These are phyloP conservation scores for Tylopilus felleus DNA, from an alignment of 768 basidiomycete species.

Conservation along the genomic window DNA sequence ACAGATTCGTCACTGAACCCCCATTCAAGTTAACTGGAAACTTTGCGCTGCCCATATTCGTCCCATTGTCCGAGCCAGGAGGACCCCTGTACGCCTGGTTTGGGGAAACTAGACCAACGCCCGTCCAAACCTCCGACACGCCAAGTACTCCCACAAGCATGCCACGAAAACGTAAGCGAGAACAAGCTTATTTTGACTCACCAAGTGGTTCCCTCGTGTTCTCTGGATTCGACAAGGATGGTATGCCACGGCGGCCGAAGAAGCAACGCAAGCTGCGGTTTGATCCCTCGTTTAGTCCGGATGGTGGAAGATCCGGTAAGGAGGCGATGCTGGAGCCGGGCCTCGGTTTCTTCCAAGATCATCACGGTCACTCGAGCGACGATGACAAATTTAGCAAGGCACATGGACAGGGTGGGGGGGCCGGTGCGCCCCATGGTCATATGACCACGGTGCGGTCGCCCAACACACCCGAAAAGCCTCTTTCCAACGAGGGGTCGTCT, in stretches of 20 bases:
- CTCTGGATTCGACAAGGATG: slow-evolving; percentile 30
- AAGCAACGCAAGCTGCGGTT: slow-evolving; percentile 29
- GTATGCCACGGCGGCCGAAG: slow-evolving; percentile 29
- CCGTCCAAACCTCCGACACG: slow-evolving; percentile 11
- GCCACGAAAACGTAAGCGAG: slow-evolving; percentile 27
- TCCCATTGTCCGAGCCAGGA: neutral
- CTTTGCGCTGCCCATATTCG: neutral
- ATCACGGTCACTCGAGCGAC: neutral
- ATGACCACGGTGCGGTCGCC: neutral
- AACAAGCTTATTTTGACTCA: slow-evolving; percentile 28
- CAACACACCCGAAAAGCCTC: slow-evolving; percentile 11
- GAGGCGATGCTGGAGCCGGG: neutral
- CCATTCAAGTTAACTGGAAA: slow-evolving; percentile 18
- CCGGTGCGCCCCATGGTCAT: neutral
- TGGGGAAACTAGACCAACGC: neutral
- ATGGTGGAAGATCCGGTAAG: neutral
- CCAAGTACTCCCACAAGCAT: slow-evolving; percentile 26
- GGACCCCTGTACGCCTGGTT: neutral
- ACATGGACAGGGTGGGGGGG: neutral
- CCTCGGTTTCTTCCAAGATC: slow-evolving; percentile 3
- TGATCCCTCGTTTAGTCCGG: slow-evolving; percentile 23
- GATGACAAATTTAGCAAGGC: neutral
- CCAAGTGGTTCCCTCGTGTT: slow-evolving; percentile 26
- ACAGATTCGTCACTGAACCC: slow-evolving; percentile 12
- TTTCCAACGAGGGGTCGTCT: neutral